These are phyloP conservation scores for Kluyveromyces marxianus DNA, from an alignment of 1,139 yeast genomes.

Conservation along the genomic window DNA sequence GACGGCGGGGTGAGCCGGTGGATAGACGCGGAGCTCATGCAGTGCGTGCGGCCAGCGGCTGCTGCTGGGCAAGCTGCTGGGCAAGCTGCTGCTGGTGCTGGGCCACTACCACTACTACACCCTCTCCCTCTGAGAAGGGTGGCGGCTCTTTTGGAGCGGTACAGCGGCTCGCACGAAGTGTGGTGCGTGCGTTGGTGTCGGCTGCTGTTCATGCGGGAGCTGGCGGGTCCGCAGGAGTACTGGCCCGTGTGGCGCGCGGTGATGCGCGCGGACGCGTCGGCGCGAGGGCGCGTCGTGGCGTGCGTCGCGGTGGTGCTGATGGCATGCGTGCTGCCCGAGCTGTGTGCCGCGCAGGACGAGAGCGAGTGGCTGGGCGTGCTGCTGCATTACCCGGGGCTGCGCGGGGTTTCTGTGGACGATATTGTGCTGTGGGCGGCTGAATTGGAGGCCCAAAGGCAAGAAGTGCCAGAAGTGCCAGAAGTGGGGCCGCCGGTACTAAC, in stretches of 20 bases:
- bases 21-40: conserved; percentile 20
- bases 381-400: conserved; percentile 46
- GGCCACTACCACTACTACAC: too few relatives aligned
- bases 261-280: not conserved
- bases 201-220: conserved; percentile 49
- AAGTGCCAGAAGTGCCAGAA: not conserved
- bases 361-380: conserved; percentile 54
- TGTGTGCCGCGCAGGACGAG: conserved; percentile 46
- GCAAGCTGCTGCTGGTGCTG: too few relatives aligned
- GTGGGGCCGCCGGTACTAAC: not conserved
- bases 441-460: conserved; percentile 13
- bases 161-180: conserved; percentile 50
- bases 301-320: conserved; percentile 46
- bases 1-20: conserved; percentile 30
- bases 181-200: conserved; percentile 66
- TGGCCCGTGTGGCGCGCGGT: not conserved
- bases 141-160: conserved; percentile 41
- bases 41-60: too few relatives aligned
- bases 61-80: too few relatives aligned
- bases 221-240: conserved; percentile 28
- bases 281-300: conserved; percentile 36
- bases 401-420: conserved; percentile 16
- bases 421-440: conserved; percentile 21
- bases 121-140: too few relatives aligned
- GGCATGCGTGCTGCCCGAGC: conserved; percentile 41